These are phyloP conservation scores for Manihot esculenta DNA, from an alignment of 441 rosid species.

Conservation along the genomic window DNA sequence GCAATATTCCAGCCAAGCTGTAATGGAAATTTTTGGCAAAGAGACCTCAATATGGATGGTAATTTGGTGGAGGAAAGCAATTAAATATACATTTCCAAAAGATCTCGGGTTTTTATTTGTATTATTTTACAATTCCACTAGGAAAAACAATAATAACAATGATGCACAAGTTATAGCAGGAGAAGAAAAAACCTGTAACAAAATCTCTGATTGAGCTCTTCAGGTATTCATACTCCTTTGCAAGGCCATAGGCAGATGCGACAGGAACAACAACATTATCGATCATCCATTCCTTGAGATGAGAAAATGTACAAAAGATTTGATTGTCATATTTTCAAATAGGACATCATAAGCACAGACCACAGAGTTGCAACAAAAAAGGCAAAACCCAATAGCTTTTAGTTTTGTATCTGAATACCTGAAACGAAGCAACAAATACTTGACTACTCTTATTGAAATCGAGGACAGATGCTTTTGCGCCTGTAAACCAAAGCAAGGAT, in stretches of 20 bases:
- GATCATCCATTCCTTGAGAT: background rate
- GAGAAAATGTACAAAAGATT: conserved; percentile 13
- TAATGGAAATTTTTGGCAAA: background rate
- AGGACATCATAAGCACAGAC: too few species aligned
- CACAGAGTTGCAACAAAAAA: too few species aligned
- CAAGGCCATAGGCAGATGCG: too few species aligned
- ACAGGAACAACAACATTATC: too few species aligned
- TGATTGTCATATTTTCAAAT: background rate
- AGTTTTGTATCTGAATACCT: conserved; percentile 40
- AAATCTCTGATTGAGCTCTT: conserved; percentile 13
- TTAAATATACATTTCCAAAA: background rate
- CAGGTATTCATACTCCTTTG: too few species aligned
- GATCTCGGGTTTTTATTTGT: background rate
- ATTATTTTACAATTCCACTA: background rate
- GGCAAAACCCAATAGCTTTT: background rate
- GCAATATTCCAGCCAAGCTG: background rate
- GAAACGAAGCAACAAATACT: conserved; percentile 49
- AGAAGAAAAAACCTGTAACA: conserved; percentile 53
- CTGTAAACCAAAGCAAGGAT: conserved; percentile 36
- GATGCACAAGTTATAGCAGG: background rate
- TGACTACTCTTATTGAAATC: conserved; percentile 73
- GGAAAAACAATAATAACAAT: too few species aligned
- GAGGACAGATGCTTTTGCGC: conserved; percentile 65
- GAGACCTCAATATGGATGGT: background rate
- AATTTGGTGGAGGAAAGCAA: background rate